A percentile compares a stretch with the other conserved stretches of the same genome.
phyloP scores from a whole-genome alignment of 139 green algal species.

The Trebouxia sp. region DNA sequence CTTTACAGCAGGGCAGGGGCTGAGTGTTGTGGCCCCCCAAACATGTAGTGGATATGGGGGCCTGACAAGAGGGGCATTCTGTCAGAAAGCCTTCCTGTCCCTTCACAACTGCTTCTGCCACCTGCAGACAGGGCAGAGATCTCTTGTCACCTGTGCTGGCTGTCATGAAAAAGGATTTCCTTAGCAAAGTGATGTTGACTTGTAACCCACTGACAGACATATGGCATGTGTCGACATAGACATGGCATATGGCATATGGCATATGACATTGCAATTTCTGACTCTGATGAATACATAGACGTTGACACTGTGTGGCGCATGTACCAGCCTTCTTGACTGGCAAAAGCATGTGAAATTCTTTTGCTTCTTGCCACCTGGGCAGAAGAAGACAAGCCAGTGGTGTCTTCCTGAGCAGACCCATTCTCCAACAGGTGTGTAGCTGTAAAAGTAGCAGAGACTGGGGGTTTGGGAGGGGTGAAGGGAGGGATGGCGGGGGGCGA shows the following conservation, averaged over 20 bases:
- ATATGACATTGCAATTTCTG: too few species aligned
- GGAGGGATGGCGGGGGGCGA: background rate
- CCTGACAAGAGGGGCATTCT: constrained; percentile 59
- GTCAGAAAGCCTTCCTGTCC: constrained; percentile 5
- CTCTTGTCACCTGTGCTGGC: too few species aligned
- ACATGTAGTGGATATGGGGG: constrained; percentile 51
- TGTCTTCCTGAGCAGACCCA: background rate
- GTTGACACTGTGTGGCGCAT: too few species aligned
- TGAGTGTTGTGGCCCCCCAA: constrained; percentile 49
- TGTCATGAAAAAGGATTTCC: too few species aligned
- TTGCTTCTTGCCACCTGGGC: constrained; percentile 41
- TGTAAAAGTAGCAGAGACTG: constrained; percentile 12
- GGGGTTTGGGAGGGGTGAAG: background rate
- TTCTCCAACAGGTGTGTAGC: background rate
- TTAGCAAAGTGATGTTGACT: too few species aligned
- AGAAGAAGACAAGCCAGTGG: background rate
- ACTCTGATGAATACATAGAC: too few species aligned
- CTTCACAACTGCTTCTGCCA: constrained; percentile 31
- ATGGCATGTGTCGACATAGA: too few species aligned
- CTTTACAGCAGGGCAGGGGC: constrained; percentile 45
- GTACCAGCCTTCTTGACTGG: too few species aligned
- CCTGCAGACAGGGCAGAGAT: constrained; percentile 15
- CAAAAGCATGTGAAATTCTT: background rate
- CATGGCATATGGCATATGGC: too few species aligned
- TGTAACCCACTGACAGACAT: too few species aligned